Base-by-base conservation (phyloP, 73 alveolate genomes). In the Tetrahymena elliotti region DNA sequence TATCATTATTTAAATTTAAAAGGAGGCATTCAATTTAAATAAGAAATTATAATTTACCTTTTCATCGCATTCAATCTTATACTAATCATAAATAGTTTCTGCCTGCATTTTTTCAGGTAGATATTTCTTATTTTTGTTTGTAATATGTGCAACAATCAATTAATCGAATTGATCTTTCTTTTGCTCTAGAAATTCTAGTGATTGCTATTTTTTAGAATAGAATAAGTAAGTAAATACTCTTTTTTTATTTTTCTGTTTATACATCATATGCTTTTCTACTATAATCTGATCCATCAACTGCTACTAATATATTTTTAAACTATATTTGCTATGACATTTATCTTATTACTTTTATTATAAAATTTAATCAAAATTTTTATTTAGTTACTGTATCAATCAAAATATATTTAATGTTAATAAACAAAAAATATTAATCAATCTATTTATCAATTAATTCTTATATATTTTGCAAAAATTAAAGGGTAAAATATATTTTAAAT, bases 161-260 rank as follows among this genome's bases (percentile, higher is more conserved):
- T 84, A 18, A 41, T 84, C 54, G 37, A 94, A 94, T 38, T 84
- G 36, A 36, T 68, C 88, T 68, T 94, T 94, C 96, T 94, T 94
- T 12, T 84, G 53, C 37, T 94, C 96, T 33, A 39, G 93, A 92
- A 94, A 94, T 53, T 94, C 96, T 24, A 94, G 53, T 10, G 96
- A 94, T 94, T 94, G 52, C 96, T 94, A 83, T 40, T 40, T 24
- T 27, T 16, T n/a, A 68, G 1, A 68, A 68, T 0, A 68, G 2
- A 68, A 68, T 68, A 2, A 68, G 13, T 47, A 9, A 68, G 88
- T 18, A 22, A 27, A 18, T 68, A 31, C 18, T 68, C 8, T 68
- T 47, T 47, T 2, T 16, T 18, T 3, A 27, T 3, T 68, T 7
- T 0, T 7, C 38, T n/a, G 24, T 11, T 68, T 4, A 68, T 68